Conservation (phyloP, 2,329 filamentous ascomycete species). For the Camillea tinctor region DNA sequence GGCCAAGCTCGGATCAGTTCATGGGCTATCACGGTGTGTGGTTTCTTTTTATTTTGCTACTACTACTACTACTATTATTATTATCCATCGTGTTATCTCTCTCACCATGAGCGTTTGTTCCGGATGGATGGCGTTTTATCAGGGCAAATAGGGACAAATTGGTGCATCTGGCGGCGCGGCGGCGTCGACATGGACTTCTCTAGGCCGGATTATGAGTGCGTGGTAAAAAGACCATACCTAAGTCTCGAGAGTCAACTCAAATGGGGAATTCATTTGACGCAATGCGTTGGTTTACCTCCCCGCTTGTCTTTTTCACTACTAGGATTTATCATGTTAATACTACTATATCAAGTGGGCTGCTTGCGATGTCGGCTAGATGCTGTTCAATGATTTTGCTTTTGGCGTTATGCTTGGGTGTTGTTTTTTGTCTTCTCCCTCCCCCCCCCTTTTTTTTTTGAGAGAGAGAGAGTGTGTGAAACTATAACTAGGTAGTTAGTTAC, state of each 20-base stretch:
- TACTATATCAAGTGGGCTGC: background rate
- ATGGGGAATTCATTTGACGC: background rate
- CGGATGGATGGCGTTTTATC: constrained; percentile 4
- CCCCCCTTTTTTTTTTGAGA: too few species aligned
- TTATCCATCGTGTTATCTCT: background rate
- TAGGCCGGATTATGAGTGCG: background rate
- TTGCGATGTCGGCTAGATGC: background rate
- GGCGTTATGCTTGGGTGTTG: background rate
- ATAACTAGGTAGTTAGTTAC: background rate
- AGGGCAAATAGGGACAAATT: constrained; percentile 6
- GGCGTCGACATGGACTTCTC: constrained; percentile 1
- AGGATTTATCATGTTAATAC: too few species aligned
- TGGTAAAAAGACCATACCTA: background rate
- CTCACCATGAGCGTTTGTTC: background rate
- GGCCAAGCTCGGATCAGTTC: background rate
- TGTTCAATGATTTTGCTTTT: background rate
- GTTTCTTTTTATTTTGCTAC: background rate
- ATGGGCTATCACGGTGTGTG: background rate
- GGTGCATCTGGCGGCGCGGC: background rate
- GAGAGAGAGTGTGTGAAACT: too few species aligned
- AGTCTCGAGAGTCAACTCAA: constrained; percentile 6
- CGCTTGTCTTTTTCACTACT: too few species aligned
- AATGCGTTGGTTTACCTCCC: background rate
- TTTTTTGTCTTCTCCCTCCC: too few species aligned
- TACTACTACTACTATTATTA: background rate